Base-by-base conservation (phyloP, 2,329 filamentous ascomycete genomes). In the Xylariaceae sp. region DNA sequence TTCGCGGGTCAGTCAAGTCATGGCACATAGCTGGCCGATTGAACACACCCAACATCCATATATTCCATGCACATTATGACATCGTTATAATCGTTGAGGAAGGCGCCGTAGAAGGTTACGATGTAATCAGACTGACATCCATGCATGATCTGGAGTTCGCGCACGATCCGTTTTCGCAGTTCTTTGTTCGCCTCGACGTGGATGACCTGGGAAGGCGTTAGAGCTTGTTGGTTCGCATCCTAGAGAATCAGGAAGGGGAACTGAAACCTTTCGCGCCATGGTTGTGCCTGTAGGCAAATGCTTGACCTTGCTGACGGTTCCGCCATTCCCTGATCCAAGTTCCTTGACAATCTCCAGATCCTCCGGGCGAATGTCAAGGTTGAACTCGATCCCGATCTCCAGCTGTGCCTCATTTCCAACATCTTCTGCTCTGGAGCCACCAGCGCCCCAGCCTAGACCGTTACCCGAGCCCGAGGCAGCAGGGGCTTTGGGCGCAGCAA, bases 61-160 rank as follows among this genome's bases (percentile, higher is more conserved):
- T 99, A 97, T 72, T 99, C 94, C 94, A 99, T 99, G 72, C 94
- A 99, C 86, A 99, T 92, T 64, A 97, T 95, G 55, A 99, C 95
- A 74, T 99, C 94, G 68, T 95, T 92, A 58, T 91, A 91, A 68
- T 95, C 89, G 69, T 96, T 97, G 67, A 97, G 82, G 69, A 97
- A 99, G 36, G 94, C 94, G 56, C 94, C 94, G 68, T 97, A 97
- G 72, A 96, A 99, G 51, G 88, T 96, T 56, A 99, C 94, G 67
- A 99, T 97, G 71, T 95, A 92, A 57, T 94, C 89, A 19, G 89
- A 96, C 68, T 96, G 94, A 73, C 94, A 99, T 67, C 95, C 90
- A 70, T 96, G 92, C 85, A 97, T 97, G 62, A 99, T 96, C 70
- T 96, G 92, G 49, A 99, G 82, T 72, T 99, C 94, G 70, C 94